Conservation (phyloP, 257 asterid species). For the Verbascum thapsus region DNA sequence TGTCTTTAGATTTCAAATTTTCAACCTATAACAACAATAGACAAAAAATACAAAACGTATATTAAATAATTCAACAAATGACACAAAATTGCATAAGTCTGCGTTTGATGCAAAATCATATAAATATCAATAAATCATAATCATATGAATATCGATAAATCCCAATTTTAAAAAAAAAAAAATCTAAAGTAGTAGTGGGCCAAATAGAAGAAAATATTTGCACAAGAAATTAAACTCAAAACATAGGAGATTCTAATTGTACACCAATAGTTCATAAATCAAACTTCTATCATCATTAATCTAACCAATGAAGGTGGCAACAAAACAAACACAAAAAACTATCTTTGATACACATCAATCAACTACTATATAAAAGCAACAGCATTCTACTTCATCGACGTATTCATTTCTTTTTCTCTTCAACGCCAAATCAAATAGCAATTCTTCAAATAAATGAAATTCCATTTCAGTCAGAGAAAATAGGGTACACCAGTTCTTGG, state of each 20-base stretch:
- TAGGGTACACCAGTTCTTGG: conserved; percentile 99
- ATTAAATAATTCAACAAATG: too few relatives aligned
- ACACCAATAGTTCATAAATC: conserved; percentile 1
- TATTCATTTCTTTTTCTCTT: conserved; percentile 25
- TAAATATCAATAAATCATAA: too few relatives aligned
- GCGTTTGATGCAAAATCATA: too few relatives aligned
- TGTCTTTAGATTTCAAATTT: too few relatives aligned
- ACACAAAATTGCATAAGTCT: too few relatives aligned
- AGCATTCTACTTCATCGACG: conserved; percentile 27
- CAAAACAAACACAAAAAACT: conserved; percentile 29
- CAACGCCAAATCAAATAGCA: conserved; percentile 17
- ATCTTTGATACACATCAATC: conserved; percentile 50
- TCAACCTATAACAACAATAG: too few relatives aligned
- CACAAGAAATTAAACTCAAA: conserved; percentile 3
- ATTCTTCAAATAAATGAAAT: conserved; percentile 12
- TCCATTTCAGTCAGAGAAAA: conserved; percentile 67
- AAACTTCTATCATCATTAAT: conserved; percentile 13
- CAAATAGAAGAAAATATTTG: neutral
- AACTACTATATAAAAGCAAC: conserved; percentile 42
- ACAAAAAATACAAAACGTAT: too few relatives aligned
- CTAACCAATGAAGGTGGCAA: conserved; percentile 32
- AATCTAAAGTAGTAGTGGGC: too few relatives aligned
- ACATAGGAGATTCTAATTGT: neutral
- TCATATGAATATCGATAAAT: too few relatives aligned
- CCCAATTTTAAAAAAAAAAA: too few relatives aligned